Evolutionary conservation across 140 eudicot species (phyloP), one percentile per base, ranked within the genome.

Genomic region (Stevia rebaudiana): DNA sequence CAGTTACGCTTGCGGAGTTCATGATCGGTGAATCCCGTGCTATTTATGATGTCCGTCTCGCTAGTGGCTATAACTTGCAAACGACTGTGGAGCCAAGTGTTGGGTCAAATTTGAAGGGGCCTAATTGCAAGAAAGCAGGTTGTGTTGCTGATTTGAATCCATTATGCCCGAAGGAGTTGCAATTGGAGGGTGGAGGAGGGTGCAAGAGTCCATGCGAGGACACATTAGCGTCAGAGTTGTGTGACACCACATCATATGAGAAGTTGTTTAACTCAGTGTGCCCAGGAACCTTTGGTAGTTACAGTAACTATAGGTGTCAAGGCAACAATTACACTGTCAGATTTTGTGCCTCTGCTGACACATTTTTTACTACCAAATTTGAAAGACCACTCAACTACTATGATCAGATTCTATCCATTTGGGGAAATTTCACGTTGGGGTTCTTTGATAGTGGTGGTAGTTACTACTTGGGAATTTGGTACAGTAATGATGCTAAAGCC

Each of bases 401-500:
- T 10, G 70, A 71, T 8, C 44, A 17, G 6, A 82, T 84, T 9
- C 67, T 77, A 49, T 84, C 86, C 17, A 35, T 44, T 2, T n/a
- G 25, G 24, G 76, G 78, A 17, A 67, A 31, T 2, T 81, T 75
- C 76, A 74, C 84, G 3, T 33, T 84, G 42, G 86, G 86, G 25
- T 84, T 84, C 74, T 72, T 74, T 8, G 51, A n/a, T n/a, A n/a
- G 0, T 17, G 33, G 4, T 2, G 51, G 40, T 6, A 1, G 4
- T 4, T 4, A 28, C 2, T 83, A 74, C 60, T 33, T 83, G 6
- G 89, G 86, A n/a, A 63, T 80, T 30, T 80, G 90, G 90, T 80
- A 73, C 71, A 80, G 83, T 11, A 8, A 18, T 61, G 78, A 62
- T 21, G 25, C 15, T 7, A 41, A 43, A 22, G 51, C 33, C 8